Conservation (phyloP, 805 yeast genomes). For the Limtongia smithiae region DNA sequence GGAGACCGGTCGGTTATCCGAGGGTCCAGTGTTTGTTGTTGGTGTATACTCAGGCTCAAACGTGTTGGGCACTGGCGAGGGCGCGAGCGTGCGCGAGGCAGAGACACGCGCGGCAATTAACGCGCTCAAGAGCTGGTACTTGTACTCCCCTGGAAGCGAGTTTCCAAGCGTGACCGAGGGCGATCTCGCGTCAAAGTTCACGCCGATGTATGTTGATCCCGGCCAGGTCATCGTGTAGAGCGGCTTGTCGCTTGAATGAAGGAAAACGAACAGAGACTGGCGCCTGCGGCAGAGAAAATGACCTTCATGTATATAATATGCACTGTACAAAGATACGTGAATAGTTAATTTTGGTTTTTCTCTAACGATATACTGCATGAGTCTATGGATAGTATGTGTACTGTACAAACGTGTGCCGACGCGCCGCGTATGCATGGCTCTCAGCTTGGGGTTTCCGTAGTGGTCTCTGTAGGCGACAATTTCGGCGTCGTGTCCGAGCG, state of each 20-base stretch:
- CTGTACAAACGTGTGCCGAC: too few relatives aligned
- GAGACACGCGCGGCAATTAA: constrained; percentile 87
- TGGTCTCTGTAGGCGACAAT: too few relatives aligned
- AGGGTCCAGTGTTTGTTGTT: constrained; percentile 80
- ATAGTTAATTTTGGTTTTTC: too few relatives aligned
- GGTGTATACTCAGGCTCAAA: constrained; percentile 84
- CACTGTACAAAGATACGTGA: too few relatives aligned
- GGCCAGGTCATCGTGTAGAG: constrained; percentile 37
- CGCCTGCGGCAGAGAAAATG: too few relatives aligned
- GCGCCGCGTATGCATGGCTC: too few relatives aligned
- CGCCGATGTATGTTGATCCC: constrained; percentile 33
- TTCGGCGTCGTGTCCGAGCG: too few relatives aligned
- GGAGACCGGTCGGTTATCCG: constrained; percentile 87
- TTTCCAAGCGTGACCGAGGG: constrained; percentile 55
- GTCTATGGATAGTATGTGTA: too few relatives aligned
- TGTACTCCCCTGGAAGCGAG: constrained; percentile 70
- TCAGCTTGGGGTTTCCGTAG: too few relatives aligned
- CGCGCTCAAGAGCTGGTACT: constrained; percentile 86
- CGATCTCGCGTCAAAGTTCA: constrained; percentile 14
- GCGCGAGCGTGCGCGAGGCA: constrained; percentile 84
- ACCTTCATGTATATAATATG: too few relatives aligned
- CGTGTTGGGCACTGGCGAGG: constrained; percentile 91
- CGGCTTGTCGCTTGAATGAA: not conserved
- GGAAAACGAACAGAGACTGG: too few relatives aligned
- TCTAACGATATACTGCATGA: too few relatives aligned